Evolutionary conservation across 2,329 filamentous ascomycete genomes (phyloP), one percentile per base, ranked within the genome.

Genomic region (Fusarium xyrophilum): DNA sequence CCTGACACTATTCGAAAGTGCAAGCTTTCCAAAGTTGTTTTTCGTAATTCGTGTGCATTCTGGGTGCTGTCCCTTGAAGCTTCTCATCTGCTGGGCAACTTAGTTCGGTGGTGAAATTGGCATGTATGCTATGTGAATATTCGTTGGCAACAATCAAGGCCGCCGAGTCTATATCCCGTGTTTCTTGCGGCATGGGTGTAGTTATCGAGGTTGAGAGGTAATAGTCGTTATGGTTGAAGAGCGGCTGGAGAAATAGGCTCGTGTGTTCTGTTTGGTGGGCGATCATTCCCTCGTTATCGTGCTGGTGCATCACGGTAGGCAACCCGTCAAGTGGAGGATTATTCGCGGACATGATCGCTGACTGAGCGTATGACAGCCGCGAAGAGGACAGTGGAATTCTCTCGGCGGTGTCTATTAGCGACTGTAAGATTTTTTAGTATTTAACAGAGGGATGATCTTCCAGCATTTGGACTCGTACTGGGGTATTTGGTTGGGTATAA

Each of bases 11-110:
- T 38, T 33, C 1, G 63, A 66, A 1, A 67, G 40, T 0, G 50
- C 35, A 2, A 66, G 50, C 2, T 66, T 66, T 19, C 63, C 63
- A 33, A 66, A 66, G 1, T 52, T 36, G 1, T 58, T 67, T 67
- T 0, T 38, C 27, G 1, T 25, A 43, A 5, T 48, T 66, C 0
- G 63, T 52, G 0, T 48, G 5, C 0, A 10, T 14, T 17, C 3
- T 27, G 1, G 12, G 12, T 9, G 7, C 14, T 13, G 5, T 0
- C 0, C 10, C 3, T 6, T 7, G 12, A 1, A n/a, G 3, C 12
- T 27, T 27, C 27, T 27, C 9, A 3, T 27, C 27, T 6, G 7
- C 27, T 27, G 27, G 27, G 6, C 27, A 9, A 6, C 27, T 10
- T 6, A 9, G 27, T 10, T 27, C 27, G 27, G 27, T 9, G 2